These are phyloP conservation scores for Tolypocladium tundrense DNA, from an alignment of 2,329 filamentous ascomycete species.

Conservation along the genomic window DNA sequence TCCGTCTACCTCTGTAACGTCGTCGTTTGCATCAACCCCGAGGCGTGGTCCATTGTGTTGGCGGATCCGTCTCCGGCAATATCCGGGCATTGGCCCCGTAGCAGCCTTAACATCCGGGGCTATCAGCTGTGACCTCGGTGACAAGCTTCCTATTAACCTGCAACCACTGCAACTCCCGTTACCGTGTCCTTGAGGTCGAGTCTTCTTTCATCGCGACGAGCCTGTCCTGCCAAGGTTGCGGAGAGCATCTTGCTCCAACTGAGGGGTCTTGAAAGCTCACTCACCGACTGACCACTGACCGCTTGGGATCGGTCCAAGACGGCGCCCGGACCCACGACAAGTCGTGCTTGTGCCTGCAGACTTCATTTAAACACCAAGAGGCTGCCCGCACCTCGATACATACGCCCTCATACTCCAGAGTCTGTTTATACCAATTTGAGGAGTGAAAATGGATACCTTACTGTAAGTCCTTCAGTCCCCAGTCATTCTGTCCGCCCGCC, in stretches of 20 bases:
- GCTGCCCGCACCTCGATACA: neutral
- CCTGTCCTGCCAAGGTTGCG: neutral
- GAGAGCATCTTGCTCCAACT: neutral
- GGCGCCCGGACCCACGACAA: neutral
- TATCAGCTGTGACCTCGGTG: neutral
- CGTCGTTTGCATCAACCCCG: neutral
- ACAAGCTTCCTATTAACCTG: neutral
- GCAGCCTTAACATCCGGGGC: neutral
- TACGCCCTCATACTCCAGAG: neutral
- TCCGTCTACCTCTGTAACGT: too few relatives aligned
- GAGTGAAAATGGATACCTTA: conserved; percentile 46
- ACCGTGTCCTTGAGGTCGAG: neutral
- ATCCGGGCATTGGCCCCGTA: neutral
- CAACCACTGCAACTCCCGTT: neutral
- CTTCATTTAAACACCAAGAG: neutral
- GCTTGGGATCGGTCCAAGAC: neutral
- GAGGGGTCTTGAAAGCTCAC: neutral
- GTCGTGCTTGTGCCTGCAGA: neutral
- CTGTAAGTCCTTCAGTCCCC: conserved; percentile 37
- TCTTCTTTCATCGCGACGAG: neutral
- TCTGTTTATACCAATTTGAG: neutral
- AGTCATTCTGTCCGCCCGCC: neutral
- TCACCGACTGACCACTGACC: neutral
- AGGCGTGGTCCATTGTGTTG: neutral
- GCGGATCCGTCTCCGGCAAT: neutral